Evolutionary conservation across 768 basidiomycete genomes (phyloP).

Genomic region (Leccinum fibrillosum): DNA sequence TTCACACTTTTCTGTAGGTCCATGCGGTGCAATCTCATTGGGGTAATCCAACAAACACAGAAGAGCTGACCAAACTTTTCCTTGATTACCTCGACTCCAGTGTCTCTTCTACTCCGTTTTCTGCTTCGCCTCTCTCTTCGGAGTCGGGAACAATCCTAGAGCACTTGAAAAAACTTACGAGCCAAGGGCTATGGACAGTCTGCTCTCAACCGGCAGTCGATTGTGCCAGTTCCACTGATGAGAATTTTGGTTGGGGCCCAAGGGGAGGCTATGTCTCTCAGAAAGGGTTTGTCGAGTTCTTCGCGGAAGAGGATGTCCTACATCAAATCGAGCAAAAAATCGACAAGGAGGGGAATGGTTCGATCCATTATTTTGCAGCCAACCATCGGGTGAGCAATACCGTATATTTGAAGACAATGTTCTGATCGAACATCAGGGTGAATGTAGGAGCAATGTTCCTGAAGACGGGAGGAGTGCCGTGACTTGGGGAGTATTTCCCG

Average conservation of each 20-base stretch:
- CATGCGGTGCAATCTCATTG: conserved; percentile 65
- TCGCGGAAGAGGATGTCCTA: conserved; percentile 62
- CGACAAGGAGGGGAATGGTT: conserved; percentile 50
- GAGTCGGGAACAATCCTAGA: conserved; percentile 82
- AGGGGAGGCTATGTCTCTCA: conserved; percentile 92
- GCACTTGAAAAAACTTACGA: conserved; percentile 73
- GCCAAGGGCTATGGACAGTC: conserved; percentile 90
- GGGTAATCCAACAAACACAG: conserved; percentile 58
- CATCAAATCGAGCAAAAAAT: conserved; percentile 58
- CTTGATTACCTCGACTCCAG: conserved; percentile 73
- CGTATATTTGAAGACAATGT: not conserved
- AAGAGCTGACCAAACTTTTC: conserved; percentile 79
- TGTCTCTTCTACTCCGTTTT: conserved; percentile 84
- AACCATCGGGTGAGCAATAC: conserved; percentile 58
- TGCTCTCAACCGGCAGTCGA: conserved; percentile 95
- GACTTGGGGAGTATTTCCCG: conserved; percentile 98
- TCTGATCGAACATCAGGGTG: conserved; percentile 48
- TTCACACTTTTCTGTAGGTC: conserved; percentile 39
- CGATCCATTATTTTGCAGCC: conserved; percentile 85
- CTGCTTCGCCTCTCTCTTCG: conserved; percentile 69
- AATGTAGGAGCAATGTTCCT: conserved; percentile 74
- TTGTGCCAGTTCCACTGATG: conserved; percentile 68
- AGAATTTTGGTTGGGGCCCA: conserved; percentile 91
- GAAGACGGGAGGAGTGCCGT: conserved; percentile 87
- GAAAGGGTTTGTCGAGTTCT: conserved; percentile 97